Evolutionary conservation across 495 filamentous ascomycete species (phyloP), one percentile per base, ranked within the genome.

Genomic region (Neurospora hispaniola): DNA sequence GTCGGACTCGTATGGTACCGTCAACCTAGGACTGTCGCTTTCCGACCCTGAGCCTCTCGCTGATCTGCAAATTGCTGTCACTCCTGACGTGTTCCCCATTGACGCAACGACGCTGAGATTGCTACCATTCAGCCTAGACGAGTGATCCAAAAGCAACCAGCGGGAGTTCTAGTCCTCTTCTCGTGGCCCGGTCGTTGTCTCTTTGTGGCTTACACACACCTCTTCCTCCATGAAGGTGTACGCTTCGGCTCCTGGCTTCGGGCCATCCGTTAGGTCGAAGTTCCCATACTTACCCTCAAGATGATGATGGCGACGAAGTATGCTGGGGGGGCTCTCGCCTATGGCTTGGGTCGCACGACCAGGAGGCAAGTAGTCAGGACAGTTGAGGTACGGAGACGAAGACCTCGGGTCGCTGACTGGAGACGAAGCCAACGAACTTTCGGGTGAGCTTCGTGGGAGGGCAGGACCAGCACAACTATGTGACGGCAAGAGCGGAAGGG

Each of bases 261-360:
- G 71, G 42, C 48, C 18, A 69, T 16, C 54, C 16, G 59, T 41
- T 62, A 68, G 71, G 71, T 69, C 42, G 38, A 72, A 70, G 71
- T 70, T 74, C 76, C 42, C 71, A 86, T 87, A 90, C 88, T 86
- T 84, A 90, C 88, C 86, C 77, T 77, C 78, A 82, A 82, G 85
- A 88, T 84, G 88, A 90, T 86, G 88, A 89, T 87, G 82, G 81
- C 83, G 77, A 79, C 72, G 35, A 48, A 77, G 74, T 71, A 72
- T 72, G 71, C 75, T 74, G 73, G 73, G 74, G 75, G 74, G 74
- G 78, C 78, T 79, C 82, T 79, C 79, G 80, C 80, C 79, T 80
- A 79, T 73, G 75, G 82, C 75, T 70, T 75, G 79, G 68, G 74
- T 74, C 74, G 75, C 73, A 71, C 73, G 71, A 76, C 81, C 76